Percentiles rank a stretch among this genome's conserved stretches.
These are phyloP conservation scores for Zygnema circumcarinatum DNA, from an alignment of 139 green algal genomes.

Conservation along the genomic window DNA sequence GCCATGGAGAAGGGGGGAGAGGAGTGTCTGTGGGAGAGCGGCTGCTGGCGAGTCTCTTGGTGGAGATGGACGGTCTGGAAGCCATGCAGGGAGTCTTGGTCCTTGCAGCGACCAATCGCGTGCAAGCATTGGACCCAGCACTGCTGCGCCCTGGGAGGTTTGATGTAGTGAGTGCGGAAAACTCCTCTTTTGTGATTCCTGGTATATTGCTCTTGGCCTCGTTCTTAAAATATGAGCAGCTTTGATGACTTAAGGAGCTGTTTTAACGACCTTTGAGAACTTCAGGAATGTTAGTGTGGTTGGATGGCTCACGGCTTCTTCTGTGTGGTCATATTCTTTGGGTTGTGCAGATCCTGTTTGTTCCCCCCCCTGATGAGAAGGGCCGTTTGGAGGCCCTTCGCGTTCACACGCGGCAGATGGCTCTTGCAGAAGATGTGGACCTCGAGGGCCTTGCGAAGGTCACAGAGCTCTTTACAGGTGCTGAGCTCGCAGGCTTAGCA, in stretches of 20 bases:
- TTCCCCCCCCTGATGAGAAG: constrained; percentile 83
- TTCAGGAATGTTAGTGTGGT: too few species aligned
- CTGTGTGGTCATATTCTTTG: too few species aligned
- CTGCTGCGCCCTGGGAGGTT: constrained; percentile 90
- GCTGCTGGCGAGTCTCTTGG: constrained; percentile 49
- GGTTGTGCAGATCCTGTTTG: constrained; percentile 79
- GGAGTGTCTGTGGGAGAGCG: constrained; percentile 32
- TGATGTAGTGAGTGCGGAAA: constrained; percentile 75
- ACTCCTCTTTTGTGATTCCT: too few species aligned
- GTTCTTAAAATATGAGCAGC: too few species aligned
- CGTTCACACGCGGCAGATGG: constrained; percentile 71
- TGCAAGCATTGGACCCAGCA: constrained; percentile 88
- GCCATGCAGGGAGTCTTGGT: constrained; percentile 61
- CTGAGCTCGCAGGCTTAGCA: constrained; percentile 58
- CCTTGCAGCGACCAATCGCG: constrained; percentile 92
- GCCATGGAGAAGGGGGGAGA: constrained; percentile 32
- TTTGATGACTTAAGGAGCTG: too few species aligned
- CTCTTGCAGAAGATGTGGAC: constrained; percentile 80
- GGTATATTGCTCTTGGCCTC: too few species aligned
- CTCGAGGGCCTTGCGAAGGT: constrained; percentile 28
- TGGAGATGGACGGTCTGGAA: constrained; percentile 61
- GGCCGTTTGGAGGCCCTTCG: constrained; percentile 70
- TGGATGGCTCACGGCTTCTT: too few species aligned
- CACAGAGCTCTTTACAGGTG: constrained; percentile 62
- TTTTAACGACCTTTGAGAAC: too few species aligned